These are phyloP conservation scores for Pulveroboletus sp. DNA, from an alignment of 768 basidiomycete species.

Conservation along the genomic window DNA sequence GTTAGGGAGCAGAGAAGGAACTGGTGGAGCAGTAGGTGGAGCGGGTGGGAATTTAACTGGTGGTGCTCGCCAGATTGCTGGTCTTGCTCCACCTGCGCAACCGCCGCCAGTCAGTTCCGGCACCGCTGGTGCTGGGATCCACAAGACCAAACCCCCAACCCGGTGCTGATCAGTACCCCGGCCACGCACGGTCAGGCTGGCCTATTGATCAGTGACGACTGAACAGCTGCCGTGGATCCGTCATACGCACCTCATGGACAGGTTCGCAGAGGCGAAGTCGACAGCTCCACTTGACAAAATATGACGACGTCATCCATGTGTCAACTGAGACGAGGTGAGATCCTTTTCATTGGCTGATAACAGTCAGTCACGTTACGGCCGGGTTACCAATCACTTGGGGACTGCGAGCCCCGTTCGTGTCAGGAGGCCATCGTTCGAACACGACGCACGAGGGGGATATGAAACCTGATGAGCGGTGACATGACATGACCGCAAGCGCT, in stretches of 20 bases:
- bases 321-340: conserved; percentile 16
- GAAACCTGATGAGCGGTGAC: background rate
- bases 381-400: background rate
- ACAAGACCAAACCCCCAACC: background rate
- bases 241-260: conserved; percentile 3
- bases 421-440: background rate
- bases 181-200: background rate
- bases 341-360: conserved; percentile 6
- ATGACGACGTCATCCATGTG: conserved; percentile 1
- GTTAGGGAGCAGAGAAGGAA: conserved; percentile 3
- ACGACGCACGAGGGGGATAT: background rate
- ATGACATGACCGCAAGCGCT: background rate
- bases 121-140: conserved; percentile 1
- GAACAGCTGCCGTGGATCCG: background rate
- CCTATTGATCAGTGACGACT: background rate
- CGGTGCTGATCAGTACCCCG: background rate
- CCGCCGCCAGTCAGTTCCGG: conserved; percentile 7
- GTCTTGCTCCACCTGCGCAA: conserved; percentile 27
- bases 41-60: conserved; percentile 26
- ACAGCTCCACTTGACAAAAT: conserved; percentile 14
- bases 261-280: background rate
- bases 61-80: conserved; percentile 15
- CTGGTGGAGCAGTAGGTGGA: conserved; percentile 6
- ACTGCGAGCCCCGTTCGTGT: background rate
- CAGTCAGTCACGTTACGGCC: background rate